Evolutionary conservation across 345 rosid genomes (phyloP), one percentile per base, ranked within the genome.

Genomic region (Murraya paniculata): DNA sequence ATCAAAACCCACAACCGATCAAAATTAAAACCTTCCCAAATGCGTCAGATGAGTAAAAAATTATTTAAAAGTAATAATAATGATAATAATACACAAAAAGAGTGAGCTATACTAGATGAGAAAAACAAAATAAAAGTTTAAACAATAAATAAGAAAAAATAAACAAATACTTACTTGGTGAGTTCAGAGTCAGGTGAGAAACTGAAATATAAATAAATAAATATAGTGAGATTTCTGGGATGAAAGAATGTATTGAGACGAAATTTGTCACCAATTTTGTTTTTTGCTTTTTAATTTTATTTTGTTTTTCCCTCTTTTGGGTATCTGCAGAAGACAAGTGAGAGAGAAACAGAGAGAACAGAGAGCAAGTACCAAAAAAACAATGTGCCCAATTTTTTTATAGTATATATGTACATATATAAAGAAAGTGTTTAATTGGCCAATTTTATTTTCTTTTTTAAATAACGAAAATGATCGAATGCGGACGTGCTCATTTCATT

Each of bases 1-100:
- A 30, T 21, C 74, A 53, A 18, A 75, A 75, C 50, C 78, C 59
- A 55, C 11, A 33, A 31, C 71, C 33, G 71, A 75, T 64, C 78
- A 75, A 64, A 75, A 45, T 67, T 30, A 48, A 71, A 53, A 30
- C 21, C 7, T 28, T 27, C 48, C 9, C 61, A 5, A 62, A 61
- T 41, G 58, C 2, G 45, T 41, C 68, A 7, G 48, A 25, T 48
- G 27, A 75, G 48, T 48, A 25, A 61, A 22, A 27, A 58, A 27
- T 0, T 11, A 45, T 45, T 45, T 11, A 45, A 45, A 13, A 45
- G 50, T 45, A 41, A 11, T 41, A 45, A 45, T 13, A 45, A 45
- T 45, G 3, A 45, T 11, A 45, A 45, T 0, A 45, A 45, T 45
- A 45, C 4, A 45, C 18, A 45, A 45, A 45, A 45, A 4, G 50